Conservation (phyloP, 257 asterid species). For the Solanum pinnatisectum region DNA sequence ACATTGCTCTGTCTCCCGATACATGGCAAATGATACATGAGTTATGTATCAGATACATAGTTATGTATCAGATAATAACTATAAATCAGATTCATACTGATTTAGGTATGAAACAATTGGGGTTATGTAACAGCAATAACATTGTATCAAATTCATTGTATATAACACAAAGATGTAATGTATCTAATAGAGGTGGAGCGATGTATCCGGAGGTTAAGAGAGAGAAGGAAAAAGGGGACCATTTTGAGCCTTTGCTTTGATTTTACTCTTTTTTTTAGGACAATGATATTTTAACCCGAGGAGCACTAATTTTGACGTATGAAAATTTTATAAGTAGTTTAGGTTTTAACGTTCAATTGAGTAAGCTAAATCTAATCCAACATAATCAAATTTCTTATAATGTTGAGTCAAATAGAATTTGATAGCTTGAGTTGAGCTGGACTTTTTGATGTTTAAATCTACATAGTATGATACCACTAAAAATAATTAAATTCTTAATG, state of each 20-base stretch:
- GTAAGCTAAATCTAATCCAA: not conserved
- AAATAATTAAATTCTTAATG: no score
- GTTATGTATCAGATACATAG: not conserved
- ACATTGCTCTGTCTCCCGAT: not conserved
- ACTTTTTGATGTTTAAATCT: not conserved
- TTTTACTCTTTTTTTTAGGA: not conserved
- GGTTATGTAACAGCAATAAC: not conserved
- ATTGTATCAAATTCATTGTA: not conserved
- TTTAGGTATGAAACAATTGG: no score
- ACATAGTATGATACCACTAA: no score
- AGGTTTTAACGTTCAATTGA: no score
- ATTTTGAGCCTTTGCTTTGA: not conserved
- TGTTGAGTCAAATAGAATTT: no score
- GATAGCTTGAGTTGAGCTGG: no score
- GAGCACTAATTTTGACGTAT: not conserved
- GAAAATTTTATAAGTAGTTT: not conserved
- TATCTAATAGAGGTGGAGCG: not conserved
- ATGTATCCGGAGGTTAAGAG: not conserved
- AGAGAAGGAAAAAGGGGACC: not conserved
- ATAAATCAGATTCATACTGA: not conserved
- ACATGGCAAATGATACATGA: no score
- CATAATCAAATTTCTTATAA: no score
- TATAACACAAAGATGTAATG: no score
- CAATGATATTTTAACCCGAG: not conserved
- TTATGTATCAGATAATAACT: no score